Base-by-base conservation (phyloP, 257 asterid species). In the Solanum okadae region DNA sequence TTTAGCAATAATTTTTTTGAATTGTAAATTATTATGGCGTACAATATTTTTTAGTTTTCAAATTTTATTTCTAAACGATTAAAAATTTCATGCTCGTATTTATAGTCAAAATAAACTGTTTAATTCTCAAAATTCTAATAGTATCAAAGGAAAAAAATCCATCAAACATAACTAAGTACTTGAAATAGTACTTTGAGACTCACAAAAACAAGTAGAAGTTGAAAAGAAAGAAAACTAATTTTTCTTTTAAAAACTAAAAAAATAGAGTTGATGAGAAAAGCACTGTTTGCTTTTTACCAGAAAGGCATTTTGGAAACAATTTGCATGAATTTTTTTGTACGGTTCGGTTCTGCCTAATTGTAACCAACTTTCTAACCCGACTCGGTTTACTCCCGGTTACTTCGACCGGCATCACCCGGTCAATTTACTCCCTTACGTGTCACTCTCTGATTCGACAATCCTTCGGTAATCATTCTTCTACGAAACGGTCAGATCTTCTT, bases 401-500 rank as follows among this genome's bases (percentile, higher is more conserved):
- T 87, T 73, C 56, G 34, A 93, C 93, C 91, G 93, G 95, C 75
- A 65, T 23, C 34, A 56, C 63, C 22, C 95, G 91, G 93, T 93
- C 52, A 56, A 25, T 46, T 11, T 14, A 16, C 3, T 3, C 8
- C 49, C 33, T 35, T 20, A 93, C 96, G 94, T 92, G 94, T 91
- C 93, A 0, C 0, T 0, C 46, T 1, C 2, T 22, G 20, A 92
- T 89, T 94, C 86, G 95, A 31, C 2, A 0, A 0, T 0, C 8
- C 8, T 11, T 33, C 91, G 86, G 91, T 85, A 90, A 90, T 91
- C 91, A 90, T 93, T 92, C 67, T 88, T 87, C 87, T 90, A 90
- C 90, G 93, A 89, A 90, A 93, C 88, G 76, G 75, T 83, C 93
- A 89, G 93, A 92, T 94, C 92, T 88, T 88, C 93, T 90, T 87